Percentiles rank a stretch among this genome's conserved stretches.
phyloP scores from a whole-genome alignment of 441 rosid species.

The Erodium chrysanthum region DNA sequence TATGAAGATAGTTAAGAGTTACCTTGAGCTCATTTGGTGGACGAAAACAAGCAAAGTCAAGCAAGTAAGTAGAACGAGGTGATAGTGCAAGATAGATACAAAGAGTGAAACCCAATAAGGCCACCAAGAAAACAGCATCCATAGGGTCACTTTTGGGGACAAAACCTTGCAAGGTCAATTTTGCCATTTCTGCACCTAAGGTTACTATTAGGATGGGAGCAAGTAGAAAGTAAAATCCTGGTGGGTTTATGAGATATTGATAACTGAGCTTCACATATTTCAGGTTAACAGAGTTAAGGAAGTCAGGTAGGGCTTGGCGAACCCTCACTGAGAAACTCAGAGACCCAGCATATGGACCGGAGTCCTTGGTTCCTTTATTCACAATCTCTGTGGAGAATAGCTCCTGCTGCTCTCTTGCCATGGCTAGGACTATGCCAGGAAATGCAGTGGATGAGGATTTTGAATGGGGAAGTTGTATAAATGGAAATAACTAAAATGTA shows the following conservation, averaged over 20 bases:
- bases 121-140: constrained; percentile 17
- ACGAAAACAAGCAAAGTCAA: constrained; percentile 55
- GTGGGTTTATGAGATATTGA: constrained; percentile 35
- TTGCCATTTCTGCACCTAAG: constrained; percentile 22
- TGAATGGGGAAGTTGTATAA: background rate
- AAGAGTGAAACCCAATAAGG: constrained; percentile 22
- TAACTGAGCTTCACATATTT: constrained; percentile 54
- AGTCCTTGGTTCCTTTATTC: constrained; percentile 30
- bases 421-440: background rate
- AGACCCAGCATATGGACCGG: constrained; percentile 35
- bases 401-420: constrained; percentile 24
- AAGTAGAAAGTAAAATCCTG: constrained; percentile 26
- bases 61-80: constrained; percentile 36
- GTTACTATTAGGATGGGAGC: constrained; percentile 27
- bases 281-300: constrained; percentile 39
- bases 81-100: constrained; percentile 32
- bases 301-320: constrained; percentile 35
- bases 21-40: constrained; percentile 59
- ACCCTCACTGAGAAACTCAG: constrained; percentile 34
- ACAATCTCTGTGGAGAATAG: constrained; percentile 39
- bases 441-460: background rate
- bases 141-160: constrained; percentile 10
- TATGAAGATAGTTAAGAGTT: background rate
- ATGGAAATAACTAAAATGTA: background rate
- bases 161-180: constrained; percentile 25